Evolutionary conservation across 1,284 basidiomycete species (phyloP).

Genomic region (Macrocybe sp.): DNA sequence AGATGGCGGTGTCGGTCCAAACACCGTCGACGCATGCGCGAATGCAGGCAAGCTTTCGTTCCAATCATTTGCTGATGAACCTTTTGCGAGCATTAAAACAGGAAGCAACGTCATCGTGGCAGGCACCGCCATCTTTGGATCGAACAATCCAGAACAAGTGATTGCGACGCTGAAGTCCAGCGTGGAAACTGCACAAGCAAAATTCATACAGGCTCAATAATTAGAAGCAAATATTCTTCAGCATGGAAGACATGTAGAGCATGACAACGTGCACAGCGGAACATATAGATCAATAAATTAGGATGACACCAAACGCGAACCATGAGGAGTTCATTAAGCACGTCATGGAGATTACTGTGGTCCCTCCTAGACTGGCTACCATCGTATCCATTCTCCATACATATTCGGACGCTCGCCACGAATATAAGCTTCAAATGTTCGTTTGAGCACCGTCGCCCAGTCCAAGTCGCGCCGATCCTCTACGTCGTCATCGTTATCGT

Average conservation of each 20-base stretch:
- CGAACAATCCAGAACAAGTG: constrained; percentile 74
- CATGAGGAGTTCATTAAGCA: too few species aligned
- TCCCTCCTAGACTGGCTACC: constrained; percentile 32
- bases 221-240: too few species aligned
- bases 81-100: constrained; percentile 24
- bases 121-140: constrained; percentile 92
- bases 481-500: constrained; percentile 16
- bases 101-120: constrained; percentile 98
- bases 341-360: too few species aligned
- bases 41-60: constrained; percentile 65
- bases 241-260: too few species aligned
- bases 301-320: too few species aligned
- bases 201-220: constrained; percentile 19
- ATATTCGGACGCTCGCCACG: constrained; percentile 86
- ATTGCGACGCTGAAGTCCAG: constrained; percentile 70
- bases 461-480: constrained; percentile 71
- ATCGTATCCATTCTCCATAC: constrained; percentile 84
- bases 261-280: too few species aligned
- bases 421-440: constrained; percentile 87
- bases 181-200: constrained; percentile 67
- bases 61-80: constrained; percentile 1
- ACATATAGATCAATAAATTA: too few species aligned
- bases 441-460: constrained; percentile 88
- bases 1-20: constrained; percentile 93
- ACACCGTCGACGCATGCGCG: constrained; percentile 87